phyloP scores from a whole-genome alignment of 2,329 filamentous ascomycete genomes.

The Ophioceras dolichostomum region DNA sequence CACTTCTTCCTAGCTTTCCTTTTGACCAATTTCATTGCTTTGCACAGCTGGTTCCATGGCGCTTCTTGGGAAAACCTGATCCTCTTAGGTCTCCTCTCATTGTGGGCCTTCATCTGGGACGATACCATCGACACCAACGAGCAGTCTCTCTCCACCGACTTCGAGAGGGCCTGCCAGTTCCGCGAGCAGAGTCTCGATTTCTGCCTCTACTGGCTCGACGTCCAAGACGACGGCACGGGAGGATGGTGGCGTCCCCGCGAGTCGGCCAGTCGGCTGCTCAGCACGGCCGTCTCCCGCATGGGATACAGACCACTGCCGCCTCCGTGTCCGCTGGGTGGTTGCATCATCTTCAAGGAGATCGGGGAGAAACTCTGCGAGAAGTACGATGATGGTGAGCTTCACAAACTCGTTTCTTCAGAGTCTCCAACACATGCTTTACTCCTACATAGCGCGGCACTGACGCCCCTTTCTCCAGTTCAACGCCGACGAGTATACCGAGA shows the following conservation, averaged over 20 bases:
- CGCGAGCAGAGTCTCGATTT: constrained; percentile 16
- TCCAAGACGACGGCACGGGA: background rate
- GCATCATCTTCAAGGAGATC: constrained; percentile 9
- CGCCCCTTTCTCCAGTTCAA: constrained; percentile 2
- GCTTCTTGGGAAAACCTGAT: constrained; percentile 19
- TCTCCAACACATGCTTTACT: background rate
- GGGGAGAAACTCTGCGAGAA: constrained; percentile 6
- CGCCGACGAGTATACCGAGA: constrained; percentile 7
- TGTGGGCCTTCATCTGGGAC: constrained; percentile 22
- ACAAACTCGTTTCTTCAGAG: background rate
- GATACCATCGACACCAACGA: constrained; percentile 20
- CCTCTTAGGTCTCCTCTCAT: constrained; percentile 16
- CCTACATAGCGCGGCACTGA: background rate
- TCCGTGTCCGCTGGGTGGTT: constrained; percentile 5
- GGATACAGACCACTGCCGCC: constrained; percentile 4
- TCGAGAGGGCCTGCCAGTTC: constrained; percentile 15
- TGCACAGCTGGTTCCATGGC: constrained; percentile 20
- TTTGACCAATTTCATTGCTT: background rate
- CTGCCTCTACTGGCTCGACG: constrained; percentile 13
- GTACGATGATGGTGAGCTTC: constrained; percentile 6
- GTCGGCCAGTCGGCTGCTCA: background rate
- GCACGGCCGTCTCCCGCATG: background rate
- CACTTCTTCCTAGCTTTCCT: too few species aligned
- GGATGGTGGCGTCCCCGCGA: background rate
- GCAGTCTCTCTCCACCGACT: constrained; percentile 15